phyloP scores from a whole-genome alignment of 108 stramenopile genomes.

The Craspedostauros australis region DNA sequence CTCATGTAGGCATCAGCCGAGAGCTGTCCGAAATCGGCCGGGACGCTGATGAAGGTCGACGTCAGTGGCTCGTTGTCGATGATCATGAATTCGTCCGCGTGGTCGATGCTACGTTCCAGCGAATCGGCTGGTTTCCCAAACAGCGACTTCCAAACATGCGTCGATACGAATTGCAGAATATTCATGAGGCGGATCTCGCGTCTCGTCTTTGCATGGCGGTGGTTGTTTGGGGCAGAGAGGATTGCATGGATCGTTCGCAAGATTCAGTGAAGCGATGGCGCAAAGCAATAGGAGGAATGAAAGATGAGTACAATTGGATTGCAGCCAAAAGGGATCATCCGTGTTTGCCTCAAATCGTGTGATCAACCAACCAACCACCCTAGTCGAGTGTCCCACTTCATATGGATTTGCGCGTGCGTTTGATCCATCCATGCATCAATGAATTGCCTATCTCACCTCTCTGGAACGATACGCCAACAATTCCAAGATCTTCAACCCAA shows the following conservation, averaged over 20 bases:
- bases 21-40: slow-evolving; percentile 77
- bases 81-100: slow-evolving; percentile 96
- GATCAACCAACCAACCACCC: not conserved
- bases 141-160: slow-evolving; percentile 88
- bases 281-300: not conserved
- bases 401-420: no score
- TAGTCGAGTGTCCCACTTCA: not conserved
- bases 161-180: slow-evolving; percentile 89
- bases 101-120: slow-evolving; percentile 88
- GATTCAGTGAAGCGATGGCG: not conserved
- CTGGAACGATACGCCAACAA: slow-evolving; percentile 76
- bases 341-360: not conserved
- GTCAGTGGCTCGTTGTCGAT: slow-evolving; percentile 88
- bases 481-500: slow-evolving; percentile 90
- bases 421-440: no score
- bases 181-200: slow-evolving; percentile 81
- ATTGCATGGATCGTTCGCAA: not conserved
- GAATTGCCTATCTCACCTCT: slow-evolving; percentile 57
- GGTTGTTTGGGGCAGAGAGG: not conserved
- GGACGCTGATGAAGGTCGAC: slow-evolving; percentile 79
- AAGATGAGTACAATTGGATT: not conserved
- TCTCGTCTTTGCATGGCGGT: slow-evolving; percentile 32
- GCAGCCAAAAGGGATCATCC: not conserved
- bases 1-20: slow-evolving; percentile 90
- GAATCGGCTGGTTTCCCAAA: slow-evolving; percentile 94